Percentiles rank a stretch among this genome's conserved stretches.
Evolutionary conservation across 1,284 basidiomycete genomes (phyloP).

Genomic region (Trametes sp.): DNA sequence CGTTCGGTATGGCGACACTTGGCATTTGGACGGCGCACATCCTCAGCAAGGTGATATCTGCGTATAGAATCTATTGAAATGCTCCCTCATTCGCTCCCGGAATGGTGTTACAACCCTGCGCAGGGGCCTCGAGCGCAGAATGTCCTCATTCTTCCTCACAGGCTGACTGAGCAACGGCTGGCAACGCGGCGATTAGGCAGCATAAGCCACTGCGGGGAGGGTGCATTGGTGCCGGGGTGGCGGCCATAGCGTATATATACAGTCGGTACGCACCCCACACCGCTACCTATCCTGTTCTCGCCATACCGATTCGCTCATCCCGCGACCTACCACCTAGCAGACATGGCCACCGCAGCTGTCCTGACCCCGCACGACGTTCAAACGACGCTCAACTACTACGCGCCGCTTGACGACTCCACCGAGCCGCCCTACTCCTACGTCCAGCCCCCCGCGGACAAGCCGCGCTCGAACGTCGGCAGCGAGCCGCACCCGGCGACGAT

Average conservation of each 20-base stretch:
- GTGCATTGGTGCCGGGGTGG: not conserved
- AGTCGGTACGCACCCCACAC: not conserved
- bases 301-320: too few relatives aligned
- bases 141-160: not conserved
- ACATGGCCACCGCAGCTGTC: constrained; percentile 40
- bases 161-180: not conserved
- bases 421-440: constrained; percentile 40
- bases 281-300: not conserved
- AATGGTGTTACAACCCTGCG: constrained; percentile 14
- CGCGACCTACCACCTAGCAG: not conserved
- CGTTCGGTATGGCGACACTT: constrained; percentile 22
- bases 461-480: constrained; percentile 34
- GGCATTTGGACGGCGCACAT: not conserved
- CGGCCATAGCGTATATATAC: not conserved
- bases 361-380: constrained; percentile 40
- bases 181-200: not conserved
- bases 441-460: constrained; percentile 32
- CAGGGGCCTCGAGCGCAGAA: not conserved
- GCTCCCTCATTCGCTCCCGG: constrained; percentile 6
- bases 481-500: constrained; percentile 37
- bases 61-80: not conserved
- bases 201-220: not conserved
- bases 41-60: constrained; percentile 1
- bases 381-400: constrained; percentile 42
- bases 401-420: constrained; percentile 26